Evolutionary conservation across 2,329 filamentous ascomycete species (phyloP).

Genomic region (Arthrobotrys musiformis): DNA sequence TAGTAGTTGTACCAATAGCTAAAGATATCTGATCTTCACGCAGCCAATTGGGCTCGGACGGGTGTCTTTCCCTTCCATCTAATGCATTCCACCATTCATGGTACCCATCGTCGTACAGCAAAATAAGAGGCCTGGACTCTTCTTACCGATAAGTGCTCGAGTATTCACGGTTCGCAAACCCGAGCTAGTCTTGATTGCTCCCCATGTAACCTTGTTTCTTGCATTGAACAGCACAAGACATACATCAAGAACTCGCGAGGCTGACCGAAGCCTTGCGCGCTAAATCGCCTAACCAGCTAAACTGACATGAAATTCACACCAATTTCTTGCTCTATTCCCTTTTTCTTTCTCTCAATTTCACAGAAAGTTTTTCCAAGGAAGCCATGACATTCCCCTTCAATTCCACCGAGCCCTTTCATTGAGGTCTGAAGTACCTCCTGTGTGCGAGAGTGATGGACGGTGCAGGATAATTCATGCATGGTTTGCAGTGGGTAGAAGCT

Average conservation of each 20-base stretch:
- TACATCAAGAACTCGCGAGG: neutral
- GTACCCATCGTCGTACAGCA: neutral
- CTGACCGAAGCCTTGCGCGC: neutral
- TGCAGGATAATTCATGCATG: slow-evolving; percentile 30
- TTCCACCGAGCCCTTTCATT: neutral
- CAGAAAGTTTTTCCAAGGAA: neutral
- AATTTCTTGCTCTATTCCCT: neutral
- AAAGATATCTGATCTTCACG: neutral
- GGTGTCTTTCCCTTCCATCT: slow-evolving; percentile 7
- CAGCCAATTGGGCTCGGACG: slow-evolving; percentile 36
- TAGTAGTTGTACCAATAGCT: slow-evolving; percentile 7
- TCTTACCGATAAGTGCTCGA: neutral
- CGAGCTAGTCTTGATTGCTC: neutral
- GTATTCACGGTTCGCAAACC: neutral
- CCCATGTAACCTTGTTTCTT: neutral
- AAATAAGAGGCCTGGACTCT: neutral
- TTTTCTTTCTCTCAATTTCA: neutral
- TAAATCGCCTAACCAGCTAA: slow-evolving; percentile 13
- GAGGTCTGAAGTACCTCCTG: neutral
- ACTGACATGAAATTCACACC: neutral
- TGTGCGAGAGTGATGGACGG: slow-evolving; percentile 18
- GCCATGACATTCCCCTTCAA: neutral
- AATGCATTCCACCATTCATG: neutral
- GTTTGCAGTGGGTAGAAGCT: slow-evolving; percentile 25
- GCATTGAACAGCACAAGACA: neutral